Percentiles rank a stretch among this genome's conserved stretches.
These are phyloP conservation scores for Mucor plumbeus DNA, from an alignment of 371 early-diverging fungal species.

Conservation along the genomic window DNA sequence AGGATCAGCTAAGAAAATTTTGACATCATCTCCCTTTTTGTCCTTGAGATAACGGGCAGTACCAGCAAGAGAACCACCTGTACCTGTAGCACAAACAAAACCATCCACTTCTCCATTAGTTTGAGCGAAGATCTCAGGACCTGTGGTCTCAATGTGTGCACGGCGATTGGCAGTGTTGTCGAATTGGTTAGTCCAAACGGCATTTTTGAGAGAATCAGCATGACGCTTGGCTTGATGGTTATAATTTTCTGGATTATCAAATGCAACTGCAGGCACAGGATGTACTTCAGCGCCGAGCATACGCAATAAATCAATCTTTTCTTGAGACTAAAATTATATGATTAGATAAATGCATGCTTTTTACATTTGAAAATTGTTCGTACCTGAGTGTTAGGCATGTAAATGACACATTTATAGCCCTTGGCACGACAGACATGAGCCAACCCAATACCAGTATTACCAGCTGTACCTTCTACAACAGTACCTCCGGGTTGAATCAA, in stretches of 20 bases:
- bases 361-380: neutral
- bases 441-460: conserved; percentile 96
- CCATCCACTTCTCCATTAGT: conserved; percentile 83
- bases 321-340: conserved; percentile 66
- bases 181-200: conserved; percentile 96
- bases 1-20: conserved; percentile 90
- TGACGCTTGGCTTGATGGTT: conserved; percentile 92
- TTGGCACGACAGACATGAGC: conserved; percentile 95
- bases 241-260: conserved; percentile 92
- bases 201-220: conserved; percentile 82
- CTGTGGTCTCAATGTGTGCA: conserved; percentile 94
- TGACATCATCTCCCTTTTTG: conserved; percentile 64
- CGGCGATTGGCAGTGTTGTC: conserved; percentile 86
- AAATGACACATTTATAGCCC: conserved; percentile 96
- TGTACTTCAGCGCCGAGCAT: conserved; percentile 93
- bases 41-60: conserved; percentile 83
- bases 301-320: conserved; percentile 90
- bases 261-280: conserved; percentile 90
- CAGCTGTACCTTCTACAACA: conserved; percentile 95
- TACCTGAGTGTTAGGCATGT: conserved; percentile 96
- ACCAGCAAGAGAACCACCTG: conserved; percentile 93
- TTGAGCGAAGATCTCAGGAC: conserved; percentile 92
- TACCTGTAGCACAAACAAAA: conserved; percentile 92
- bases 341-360: too few relatives aligned
- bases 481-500: conserved; percentile 90